Evolutionary conservation across 257 asterid species (phyloP), one percentile per base, ranked within the genome.

Genomic region (Avicennia marina): DNA sequence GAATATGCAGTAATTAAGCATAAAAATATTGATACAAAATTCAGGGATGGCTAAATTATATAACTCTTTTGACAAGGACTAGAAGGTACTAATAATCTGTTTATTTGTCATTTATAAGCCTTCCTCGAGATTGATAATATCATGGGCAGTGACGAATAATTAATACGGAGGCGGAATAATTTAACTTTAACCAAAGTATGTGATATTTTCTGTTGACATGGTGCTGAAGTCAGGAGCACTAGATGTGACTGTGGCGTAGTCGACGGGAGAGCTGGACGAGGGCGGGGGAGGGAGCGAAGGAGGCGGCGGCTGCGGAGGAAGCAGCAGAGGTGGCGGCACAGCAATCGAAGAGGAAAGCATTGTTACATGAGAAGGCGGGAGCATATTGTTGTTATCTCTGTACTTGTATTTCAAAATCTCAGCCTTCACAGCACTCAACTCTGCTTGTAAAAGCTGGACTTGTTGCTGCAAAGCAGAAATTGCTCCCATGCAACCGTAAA

Each of bases 401-500:
- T 43, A 77, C 55, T 84, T 81, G 84, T 73, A 79, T 45, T 76
- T 79, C 21, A 88, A 24, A 39, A 89, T 79, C 74, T 85, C 89
- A 25, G 78, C 67, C 51, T 71, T 79, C 6, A 81, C 77, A 15
- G 81, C 79, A 54, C 63, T 76, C 4, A 89, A 53, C 46, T 85
- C 82, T 0, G 80, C 81, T 67, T 86, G 90, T 36, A 85, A 29
- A 16, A 78, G 18, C 50, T 83, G 83, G 7, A 89, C 77, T 45
- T 89, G 78, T 20, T 85, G 90, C 47, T 89, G 95, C 58, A 89
- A 68, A 11, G 83, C 63, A 13, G 95, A 81, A 36, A 89, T 80
- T 0, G 86, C 79, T 25, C 97, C 97, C 89, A 89, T 78, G 94
- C 95, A 86, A 8, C 95, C 97, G 20, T 86, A 81, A 8, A 89